A percentile compares a stretch with the other conserved stretches of the same genome.
Conservation (phyloP, 2,329 filamentous ascomycete genomes). For the Hymenoscyphus albidus region DNA sequence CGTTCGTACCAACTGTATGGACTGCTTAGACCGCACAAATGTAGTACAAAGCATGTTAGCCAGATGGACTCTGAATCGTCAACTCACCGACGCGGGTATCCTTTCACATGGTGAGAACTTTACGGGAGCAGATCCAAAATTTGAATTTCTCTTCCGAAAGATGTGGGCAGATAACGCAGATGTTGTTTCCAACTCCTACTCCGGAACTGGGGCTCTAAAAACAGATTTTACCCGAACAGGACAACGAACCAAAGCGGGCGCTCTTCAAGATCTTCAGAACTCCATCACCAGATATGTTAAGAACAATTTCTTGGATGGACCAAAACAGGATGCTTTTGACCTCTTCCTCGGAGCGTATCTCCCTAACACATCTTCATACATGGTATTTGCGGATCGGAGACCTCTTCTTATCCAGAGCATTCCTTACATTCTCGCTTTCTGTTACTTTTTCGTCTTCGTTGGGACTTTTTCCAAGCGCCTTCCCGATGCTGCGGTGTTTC, state of each 20-base stretch:
- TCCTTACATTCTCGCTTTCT: slow-evolving; percentile 75
- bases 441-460: slow-evolving; percentile 76
- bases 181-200: slow-evolving; percentile 87
- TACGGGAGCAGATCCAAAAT: slow-evolving; percentile 67
- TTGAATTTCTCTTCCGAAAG: slow-evolving; percentile 92
- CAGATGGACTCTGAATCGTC: slow-evolving; percentile 81
- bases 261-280: slow-evolving; percentile 81
- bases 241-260: slow-evolving; percentile 78
- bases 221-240: slow-evolving; percentile 97
- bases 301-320: slow-evolving; percentile 95
- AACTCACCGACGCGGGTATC: slow-evolving; percentile 80
- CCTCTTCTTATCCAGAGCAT: slow-evolving; percentile 89
- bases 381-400: slow-evolving; percentile 78
- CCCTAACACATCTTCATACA: slow-evolving; percentile 66
- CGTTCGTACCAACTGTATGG: slow-evolving; percentile 98
- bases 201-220: slow-evolving; percentile 94
- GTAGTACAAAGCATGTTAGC: slow-evolving; percentile 97
- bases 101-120: slow-evolving; percentile 73
- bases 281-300: slow-evolving; percentile 83
- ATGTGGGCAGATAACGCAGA: slow-evolving; percentile 99
- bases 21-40: slow-evolving; percentile 95
- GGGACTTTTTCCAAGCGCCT: slow-evolving; percentile 68
- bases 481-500: slow-evolving; percentile 72
- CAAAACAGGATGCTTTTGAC: slow-evolving; percentile 91
- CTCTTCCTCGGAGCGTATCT: slow-evolving; percentile 86